Conservation (phyloP, 352 stramenopile genomes). For the Globisporangium heterothallicum region DNA sequence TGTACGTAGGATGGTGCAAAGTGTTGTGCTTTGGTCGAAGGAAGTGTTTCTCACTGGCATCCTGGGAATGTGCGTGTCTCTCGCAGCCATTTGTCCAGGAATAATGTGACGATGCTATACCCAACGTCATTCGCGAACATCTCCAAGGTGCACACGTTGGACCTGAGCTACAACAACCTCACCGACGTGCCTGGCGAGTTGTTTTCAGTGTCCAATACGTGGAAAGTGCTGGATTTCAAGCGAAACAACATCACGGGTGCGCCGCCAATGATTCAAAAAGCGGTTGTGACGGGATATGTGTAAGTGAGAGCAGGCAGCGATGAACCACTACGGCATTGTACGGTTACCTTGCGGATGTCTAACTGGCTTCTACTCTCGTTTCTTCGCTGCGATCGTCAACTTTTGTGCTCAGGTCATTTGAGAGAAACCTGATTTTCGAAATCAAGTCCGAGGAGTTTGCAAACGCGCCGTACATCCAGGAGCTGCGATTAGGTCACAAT, state of each 20-base stretch:
- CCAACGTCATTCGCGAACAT: slow-evolving; percentile 42
- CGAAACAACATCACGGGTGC: slow-evolving; percentile 37
- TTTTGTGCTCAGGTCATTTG: slow-evolving; percentile 39
- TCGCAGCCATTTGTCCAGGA: slow-evolving; percentile 30
- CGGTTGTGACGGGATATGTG: slow-evolving; percentile 48
- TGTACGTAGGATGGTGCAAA: slow-evolving; percentile 20
- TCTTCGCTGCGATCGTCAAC: too few species aligned
- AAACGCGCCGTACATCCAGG: slow-evolving; percentile 34
- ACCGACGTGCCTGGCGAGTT: slow-evolving; percentile 29
- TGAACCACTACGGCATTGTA: too few species aligned
- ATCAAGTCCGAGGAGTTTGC: slow-evolving; percentile 40
- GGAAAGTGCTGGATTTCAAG: slow-evolving; percentile 51
- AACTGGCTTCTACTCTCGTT: too few species aligned
- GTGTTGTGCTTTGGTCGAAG: neutral
- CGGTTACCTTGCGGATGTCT: too few species aligned
- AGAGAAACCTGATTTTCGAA: slow-evolving; percentile 58
- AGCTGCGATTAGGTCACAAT: slow-evolving; percentile 47
- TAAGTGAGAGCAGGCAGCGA: too few species aligned
- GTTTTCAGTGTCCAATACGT: slow-evolving; percentile 37
- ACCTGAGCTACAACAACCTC: slow-evolving; percentile 54
- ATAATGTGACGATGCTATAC: slow-evolving; percentile 38
- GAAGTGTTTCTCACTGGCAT: neutral
- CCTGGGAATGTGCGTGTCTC: neutral
- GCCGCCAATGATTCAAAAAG: slow-evolving; percentile 30
- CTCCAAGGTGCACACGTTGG: slow-evolving; percentile 41